These are phyloP conservation scores for Leccinum fallax DNA, from an alignment of 1,284 basidiomycete species.

Conservation along the genomic window DNA sequence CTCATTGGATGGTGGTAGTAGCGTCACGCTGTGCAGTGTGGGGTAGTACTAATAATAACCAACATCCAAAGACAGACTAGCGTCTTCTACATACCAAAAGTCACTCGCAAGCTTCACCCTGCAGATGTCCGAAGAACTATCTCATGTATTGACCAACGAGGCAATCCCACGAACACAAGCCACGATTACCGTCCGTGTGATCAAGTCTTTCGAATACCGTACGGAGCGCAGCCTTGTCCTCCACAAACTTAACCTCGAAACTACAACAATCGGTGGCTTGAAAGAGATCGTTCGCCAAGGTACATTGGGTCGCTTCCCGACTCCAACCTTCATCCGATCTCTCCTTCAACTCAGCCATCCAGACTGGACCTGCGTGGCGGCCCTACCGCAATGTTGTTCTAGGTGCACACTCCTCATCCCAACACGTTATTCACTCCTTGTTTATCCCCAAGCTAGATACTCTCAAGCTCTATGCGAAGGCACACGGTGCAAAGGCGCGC, in stretches of 20 bases:
- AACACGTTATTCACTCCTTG: background rate
- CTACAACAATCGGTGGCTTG: constrained; percentile 74
- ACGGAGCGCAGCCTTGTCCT: constrained; percentile 90
- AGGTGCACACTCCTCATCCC: constrained; percentile 47
- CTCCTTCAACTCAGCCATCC: constrained; percentile 53
- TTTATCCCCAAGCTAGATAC: constrained; percentile 62
- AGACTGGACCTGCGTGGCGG: constrained; percentile 80
- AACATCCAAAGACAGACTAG: too few species aligned
- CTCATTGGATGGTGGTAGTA: constrained; percentile 13
- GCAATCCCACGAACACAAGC: constrained; percentile 71
- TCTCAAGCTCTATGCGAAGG: constrained; percentile 91
- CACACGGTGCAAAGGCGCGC: constrained; percentile 88
- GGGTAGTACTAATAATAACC: too few species aligned
- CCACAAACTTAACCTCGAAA: constrained; percentile 79
- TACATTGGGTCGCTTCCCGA: constrained; percentile 34
- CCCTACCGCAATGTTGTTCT: constrained; percentile 75
- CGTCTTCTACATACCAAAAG: background rate
- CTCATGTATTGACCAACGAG: constrained; percentile 65
- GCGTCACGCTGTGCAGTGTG: too few species aligned
- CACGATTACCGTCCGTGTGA: constrained; percentile 87
- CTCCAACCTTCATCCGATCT: constrained; percentile 12
- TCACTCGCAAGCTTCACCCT: constrained; percentile 15
- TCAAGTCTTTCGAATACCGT: constrained; percentile 94
- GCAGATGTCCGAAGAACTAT: constrained; percentile 44
- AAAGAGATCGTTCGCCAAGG: constrained; percentile 72